These are phyloP conservation scores for Neopestalotiopsis rosae DNA, from an alignment of 2,329 filamentous ascomycete species.

Conservation along the genomic window DNA sequence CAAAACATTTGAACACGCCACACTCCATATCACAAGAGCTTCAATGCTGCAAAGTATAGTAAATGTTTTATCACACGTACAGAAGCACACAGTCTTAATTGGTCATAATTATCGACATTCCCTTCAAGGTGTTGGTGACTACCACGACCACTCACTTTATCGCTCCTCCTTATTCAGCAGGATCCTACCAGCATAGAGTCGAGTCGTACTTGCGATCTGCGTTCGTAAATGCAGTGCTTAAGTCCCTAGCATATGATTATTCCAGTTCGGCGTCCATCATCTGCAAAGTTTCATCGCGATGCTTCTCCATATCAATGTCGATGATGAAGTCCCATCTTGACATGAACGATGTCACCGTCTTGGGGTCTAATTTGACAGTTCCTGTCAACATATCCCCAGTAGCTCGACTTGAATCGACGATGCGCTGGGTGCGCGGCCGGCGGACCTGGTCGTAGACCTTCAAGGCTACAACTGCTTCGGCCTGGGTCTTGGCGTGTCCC, in stretches of 20 bases:
- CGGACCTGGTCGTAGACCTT: constrained; percentile 26
- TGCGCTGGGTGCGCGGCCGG: constrained; percentile 28
- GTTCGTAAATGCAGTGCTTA: no score
- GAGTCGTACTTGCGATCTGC: no score
- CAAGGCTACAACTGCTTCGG: constrained; percentile 23
- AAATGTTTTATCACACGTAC: no score
- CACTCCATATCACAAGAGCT: no score
- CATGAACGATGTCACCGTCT: constrained; percentile 19
- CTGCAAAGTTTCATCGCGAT: constrained; percentile 25
- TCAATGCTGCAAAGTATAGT: no score
- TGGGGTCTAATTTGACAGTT: constrained; percentile 17
- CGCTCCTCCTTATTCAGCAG: no score
- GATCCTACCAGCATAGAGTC: no score
- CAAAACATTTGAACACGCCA: no score
- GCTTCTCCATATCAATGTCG: constrained; percentile 26
- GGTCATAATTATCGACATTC: no score
- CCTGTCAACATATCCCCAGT: constrained; percentile 26
- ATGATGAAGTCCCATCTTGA: constrained; percentile 29
- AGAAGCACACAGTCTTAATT: no score
- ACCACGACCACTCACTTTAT: no score
- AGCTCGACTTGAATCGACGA: constrained; percentile 28
- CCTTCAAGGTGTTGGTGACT: no score
- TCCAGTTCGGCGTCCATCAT: constrained; percentile 23
- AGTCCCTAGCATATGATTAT: not conserved
- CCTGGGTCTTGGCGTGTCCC: constrained; percentile 20